phyloP scores from a whole-genome alignment of 305 asterid species.

The Monarda citriodora region DNA sequence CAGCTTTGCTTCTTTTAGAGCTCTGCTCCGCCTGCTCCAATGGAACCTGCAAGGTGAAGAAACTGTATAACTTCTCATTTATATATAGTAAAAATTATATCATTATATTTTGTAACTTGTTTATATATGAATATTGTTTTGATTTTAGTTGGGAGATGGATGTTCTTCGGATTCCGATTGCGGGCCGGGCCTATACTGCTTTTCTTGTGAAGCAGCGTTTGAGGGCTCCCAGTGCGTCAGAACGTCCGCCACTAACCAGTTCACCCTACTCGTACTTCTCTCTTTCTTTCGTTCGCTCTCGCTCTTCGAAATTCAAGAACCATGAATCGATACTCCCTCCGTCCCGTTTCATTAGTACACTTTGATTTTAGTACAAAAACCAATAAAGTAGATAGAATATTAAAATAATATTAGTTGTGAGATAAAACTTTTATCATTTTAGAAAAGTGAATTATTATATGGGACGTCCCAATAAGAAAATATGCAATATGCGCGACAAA shows the following conservation, averaged over 20 bases:
- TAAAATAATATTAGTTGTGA: too few relatives aligned
- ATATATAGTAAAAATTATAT: not conserved
- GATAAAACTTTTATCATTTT: too few relatives aligned
- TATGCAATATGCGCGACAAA: too few relatives aligned
- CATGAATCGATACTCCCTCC: not conserved
- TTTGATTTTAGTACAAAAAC: too few relatives aligned
- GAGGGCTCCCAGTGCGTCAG: slow-evolving; percentile 58
- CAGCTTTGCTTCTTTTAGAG: slow-evolving; percentile 20
- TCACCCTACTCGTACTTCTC: slow-evolving; percentile 46
- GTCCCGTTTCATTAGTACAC: too few relatives aligned
- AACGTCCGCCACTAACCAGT: slow-evolving; percentile 57
- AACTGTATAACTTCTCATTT: not conserved
- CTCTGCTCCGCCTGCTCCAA: slow-evolving; percentile 39
- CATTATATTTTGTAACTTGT: not conserved
- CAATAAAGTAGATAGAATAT: too few relatives aligned
- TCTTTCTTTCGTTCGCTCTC: slow-evolving; percentile 9
- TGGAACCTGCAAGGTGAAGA: slow-evolving; percentile 53
- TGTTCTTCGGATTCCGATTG: slow-evolving; percentile 61
- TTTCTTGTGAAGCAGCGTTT: slow-evolving; percentile 49
- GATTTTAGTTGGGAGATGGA: slow-evolving; percentile 36
- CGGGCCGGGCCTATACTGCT: slow-evolving; percentile 57
- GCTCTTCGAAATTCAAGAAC: not conserved
- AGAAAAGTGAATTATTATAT: too few relatives aligned
- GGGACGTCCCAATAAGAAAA: too few relatives aligned
- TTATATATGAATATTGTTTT: not conserved